These are phyloP conservation scores for Exophiala sp. DNA, from an alignment of 2,329 filamentous ascomycete species.

Conservation along the genomic window DNA sequence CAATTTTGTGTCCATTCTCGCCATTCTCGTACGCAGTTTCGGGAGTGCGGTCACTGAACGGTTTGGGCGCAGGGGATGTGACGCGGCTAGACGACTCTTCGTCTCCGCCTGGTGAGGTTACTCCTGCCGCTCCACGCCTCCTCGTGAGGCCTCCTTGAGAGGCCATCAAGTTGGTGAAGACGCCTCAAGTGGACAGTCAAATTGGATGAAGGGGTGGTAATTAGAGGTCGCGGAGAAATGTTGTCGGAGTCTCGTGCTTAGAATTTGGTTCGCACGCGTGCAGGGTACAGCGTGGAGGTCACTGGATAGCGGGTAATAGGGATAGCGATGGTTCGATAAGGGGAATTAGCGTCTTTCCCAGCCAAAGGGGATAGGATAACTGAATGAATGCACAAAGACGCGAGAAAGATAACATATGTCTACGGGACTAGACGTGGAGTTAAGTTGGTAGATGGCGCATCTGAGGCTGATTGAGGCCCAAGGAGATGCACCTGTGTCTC, in stretches of 20 bases:
- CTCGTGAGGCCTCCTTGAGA: slow-evolving; percentile 66
- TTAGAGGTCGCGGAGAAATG: neutral
- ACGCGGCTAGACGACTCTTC: slow-evolving; percentile 61
- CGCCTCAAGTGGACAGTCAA: slow-evolving; percentile 4
- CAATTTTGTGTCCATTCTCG: slow-evolving; percentile 98
- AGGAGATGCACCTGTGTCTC: neutral
- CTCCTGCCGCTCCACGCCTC: slow-evolving; percentile 60
- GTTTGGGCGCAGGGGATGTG: slow-evolving; percentile 58
- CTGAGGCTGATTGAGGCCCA: neutral
- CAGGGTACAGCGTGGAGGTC: no score
- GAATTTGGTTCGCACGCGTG: neutral
- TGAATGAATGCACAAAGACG: neutral
- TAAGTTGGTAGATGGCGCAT: neutral
- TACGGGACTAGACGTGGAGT: neutral
- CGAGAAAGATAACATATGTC: neutral
- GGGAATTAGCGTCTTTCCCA: neutral
- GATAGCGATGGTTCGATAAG: neutral
- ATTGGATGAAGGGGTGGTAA: neutral
- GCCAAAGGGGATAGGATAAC: neutral
- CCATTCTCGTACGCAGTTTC: slow-evolving; percentile 77
- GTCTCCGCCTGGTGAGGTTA: slow-evolving; percentile 43
- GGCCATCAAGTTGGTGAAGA: slow-evolving; percentile 45
- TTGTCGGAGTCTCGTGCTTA: slow-evolving; percentile 12
- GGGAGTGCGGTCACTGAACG: slow-evolving; percentile 49
- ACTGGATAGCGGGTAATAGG: neutral